Evolutionary conservation across 106 monocot genomes (phyloP).

Genomic region (Cymbidium sinense): DNA sequence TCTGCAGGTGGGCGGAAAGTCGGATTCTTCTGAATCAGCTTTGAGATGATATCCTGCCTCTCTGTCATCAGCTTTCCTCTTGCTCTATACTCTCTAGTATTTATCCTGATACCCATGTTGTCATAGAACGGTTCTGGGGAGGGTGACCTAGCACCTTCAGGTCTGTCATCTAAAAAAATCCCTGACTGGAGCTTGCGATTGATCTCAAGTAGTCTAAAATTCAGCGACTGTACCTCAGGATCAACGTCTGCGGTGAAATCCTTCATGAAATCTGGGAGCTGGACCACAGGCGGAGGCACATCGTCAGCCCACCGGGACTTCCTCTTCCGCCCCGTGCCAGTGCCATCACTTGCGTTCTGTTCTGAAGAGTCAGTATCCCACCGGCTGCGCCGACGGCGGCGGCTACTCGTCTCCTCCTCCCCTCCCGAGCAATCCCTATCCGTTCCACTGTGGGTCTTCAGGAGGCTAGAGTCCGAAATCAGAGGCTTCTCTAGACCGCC

Average conservation of each 20-base stretch:
- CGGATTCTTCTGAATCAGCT: constrained; percentile 77
- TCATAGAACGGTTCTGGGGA: constrained; percentile 95
- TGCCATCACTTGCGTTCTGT: constrained; percentile 16
- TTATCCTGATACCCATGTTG: constrained; percentile 91
- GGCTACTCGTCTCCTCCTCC: constrained; percentile 69
- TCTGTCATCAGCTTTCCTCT: constrained; percentile 73
- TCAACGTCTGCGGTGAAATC: constrained; percentile 83
- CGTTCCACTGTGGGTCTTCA: constrained; percentile 38
- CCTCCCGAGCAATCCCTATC: constrained; percentile 57
- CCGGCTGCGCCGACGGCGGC: constrained; percentile 73
- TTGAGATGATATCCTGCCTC: constrained; percentile 83
- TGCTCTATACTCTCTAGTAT: constrained; percentile 82
- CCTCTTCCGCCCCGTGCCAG: constrained; percentile 45
- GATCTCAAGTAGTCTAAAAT: constrained; percentile 66
- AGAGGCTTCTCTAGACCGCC: constrained; percentile 16
- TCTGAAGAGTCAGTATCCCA: constrained; percentile 55
- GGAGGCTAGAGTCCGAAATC: constrained; percentile 17
- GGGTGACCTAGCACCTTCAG: constrained; percentile 81
- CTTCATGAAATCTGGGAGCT: constrained; percentile 96
- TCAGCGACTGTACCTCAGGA: constrained; percentile 87
- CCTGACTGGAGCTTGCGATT: constrained; percentile 72
- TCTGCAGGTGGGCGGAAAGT: constrained; percentile 91
- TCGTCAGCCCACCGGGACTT: constrained; percentile 95
- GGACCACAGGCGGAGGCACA: constrained; percentile 49
- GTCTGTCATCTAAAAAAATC: constrained; percentile 60